Evolutionary conservation across 2,329 filamentous ascomycete genomes (phyloP).

Genomic region (Hypoxylon sp.): DNA sequence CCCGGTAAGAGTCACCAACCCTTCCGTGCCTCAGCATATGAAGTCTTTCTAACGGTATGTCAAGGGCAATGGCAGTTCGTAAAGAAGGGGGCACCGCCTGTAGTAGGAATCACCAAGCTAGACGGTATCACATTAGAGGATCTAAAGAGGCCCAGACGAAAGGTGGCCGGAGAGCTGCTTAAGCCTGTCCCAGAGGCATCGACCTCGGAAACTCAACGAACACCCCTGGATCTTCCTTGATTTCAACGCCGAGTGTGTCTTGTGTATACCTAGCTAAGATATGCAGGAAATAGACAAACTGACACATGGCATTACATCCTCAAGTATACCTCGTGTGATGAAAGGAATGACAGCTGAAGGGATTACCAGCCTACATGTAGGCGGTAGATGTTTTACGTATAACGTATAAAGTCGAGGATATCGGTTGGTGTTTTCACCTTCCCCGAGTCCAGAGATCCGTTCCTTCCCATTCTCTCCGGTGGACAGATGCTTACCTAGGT

Average conservation of each 20-base stretch:
- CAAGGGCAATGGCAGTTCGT: constrained; percentile 89
- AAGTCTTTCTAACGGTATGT: constrained; percentile 22
- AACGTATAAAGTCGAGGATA: background rate
- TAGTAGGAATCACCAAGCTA: constrained; percentile 93
- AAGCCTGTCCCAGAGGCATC: constrained; percentile 27
- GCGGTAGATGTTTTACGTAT: background rate
- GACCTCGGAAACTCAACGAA: constrained; percentile 25
- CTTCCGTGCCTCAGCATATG: background rate
- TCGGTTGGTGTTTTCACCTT: too few species aligned
- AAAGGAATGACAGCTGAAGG: too few species aligned
- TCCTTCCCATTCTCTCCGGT: background rate
- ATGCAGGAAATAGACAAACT: constrained; percentile 7
- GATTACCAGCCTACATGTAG: too few species aligned
- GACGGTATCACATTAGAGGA: constrained; percentile 83
- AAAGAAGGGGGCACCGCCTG: constrained; percentile 85
- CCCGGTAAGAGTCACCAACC: constrained; percentile 72
- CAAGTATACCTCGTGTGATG: background rate
- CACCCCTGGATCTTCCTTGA: constrained; percentile 39
- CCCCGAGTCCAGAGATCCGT: background rate
- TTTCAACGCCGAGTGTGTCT: background rate
- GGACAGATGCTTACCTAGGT: background rate
- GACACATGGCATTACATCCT: background rate
- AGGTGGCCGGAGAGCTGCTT: constrained; percentile 58
- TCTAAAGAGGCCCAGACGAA: constrained; percentile 79
- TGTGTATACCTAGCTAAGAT: constrained; percentile 24